These are phyloP conservation scores for Phytophthora constricta DNA, from an alignment of 352 stramenopile species.

Conservation along the genomic window DNA sequence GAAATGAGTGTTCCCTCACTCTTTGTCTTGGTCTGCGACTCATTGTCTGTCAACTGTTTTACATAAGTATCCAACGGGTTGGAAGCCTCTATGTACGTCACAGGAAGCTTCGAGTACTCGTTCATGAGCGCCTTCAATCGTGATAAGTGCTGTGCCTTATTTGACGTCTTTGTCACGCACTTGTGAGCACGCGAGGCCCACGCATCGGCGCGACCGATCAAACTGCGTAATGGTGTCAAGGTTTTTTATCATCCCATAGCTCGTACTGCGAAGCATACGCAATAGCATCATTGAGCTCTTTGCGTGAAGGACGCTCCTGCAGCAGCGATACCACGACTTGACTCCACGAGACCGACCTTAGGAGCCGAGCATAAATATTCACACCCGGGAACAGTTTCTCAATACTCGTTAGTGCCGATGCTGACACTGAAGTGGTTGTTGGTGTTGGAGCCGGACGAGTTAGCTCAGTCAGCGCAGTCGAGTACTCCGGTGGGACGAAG, in stretches of 20 bases:
- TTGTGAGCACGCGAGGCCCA: conserved; percentile 88
- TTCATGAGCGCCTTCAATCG: conserved; percentile 82
- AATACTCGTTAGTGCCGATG: conserved; percentile 36
- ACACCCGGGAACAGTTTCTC: conserved; percentile 79
- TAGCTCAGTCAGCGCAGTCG: conserved; percentile 46
- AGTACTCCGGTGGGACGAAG: conserved; percentile 62
- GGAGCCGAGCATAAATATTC: conserved; percentile 61
- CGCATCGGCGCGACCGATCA: conserved; percentile 78
- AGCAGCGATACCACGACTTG: conserved; percentile 76
- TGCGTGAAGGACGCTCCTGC: conserved; percentile 76
- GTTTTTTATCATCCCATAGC: conserved; percentile 82
- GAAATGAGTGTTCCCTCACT: conserved; percentile 28
- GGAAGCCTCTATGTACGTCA: conserved; percentile 61
- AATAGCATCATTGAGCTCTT: conserved; percentile 64
- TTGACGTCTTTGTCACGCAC: conserved; percentile 68
- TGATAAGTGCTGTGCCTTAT: conserved; percentile 61
- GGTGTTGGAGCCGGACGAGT: conserved; percentile 12
- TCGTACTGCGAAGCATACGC: conserved; percentile 64
- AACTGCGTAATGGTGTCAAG: conserved; percentile 62
- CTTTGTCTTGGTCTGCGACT: conserved; percentile 20
- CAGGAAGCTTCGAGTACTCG: conserved; percentile 89
- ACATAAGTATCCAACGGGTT: conserved; percentile 49
- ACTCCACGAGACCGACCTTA: conserved; percentile 77
- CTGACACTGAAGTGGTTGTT: conserved; percentile 2
- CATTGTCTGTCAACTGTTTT: conserved; percentile 31